phyloP scores from a whole-genome alignment of 768 basidiomycete genomes.

The Tricholoma flavovirens region DNA sequence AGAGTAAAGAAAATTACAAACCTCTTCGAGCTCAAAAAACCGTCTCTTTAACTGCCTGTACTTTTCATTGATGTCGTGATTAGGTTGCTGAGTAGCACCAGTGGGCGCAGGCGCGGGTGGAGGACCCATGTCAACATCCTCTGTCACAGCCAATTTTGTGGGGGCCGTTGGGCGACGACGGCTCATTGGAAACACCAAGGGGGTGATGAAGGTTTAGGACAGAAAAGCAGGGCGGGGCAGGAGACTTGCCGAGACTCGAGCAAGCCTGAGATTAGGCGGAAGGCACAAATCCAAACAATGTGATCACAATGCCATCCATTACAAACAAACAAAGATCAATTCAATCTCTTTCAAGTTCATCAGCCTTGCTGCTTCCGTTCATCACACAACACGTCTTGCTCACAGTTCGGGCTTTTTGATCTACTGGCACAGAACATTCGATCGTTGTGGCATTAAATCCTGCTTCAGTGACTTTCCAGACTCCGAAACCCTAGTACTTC shows the following conservation, averaged over 20 bases:
- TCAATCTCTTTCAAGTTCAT: too few species aligned
- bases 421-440: too few species aligned
- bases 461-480: too few species aligned
- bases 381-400: neutral
- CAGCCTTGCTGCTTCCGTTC: too few species aligned
- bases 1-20: slow-evolving; percentile 28
- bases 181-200: slow-evolving; percentile 17
- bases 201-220: slow-evolving; percentile 24
- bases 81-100: slow-evolving; percentile 30
- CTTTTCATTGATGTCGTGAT: slow-evolving; percentile 51
- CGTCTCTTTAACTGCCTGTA: slow-evolving; percentile 60
- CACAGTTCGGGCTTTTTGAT: too few species aligned
- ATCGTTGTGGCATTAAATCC: too few species aligned
- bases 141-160: slow-evolving; percentile 35
- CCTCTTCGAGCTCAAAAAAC: slow-evolving; percentile 67
- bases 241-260: slow-evolving; percentile 28
- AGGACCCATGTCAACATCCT: slow-evolving; percentile 48
- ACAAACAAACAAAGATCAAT: slow-evolving; percentile 28
- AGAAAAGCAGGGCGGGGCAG: slow-evolving; percentile 20
- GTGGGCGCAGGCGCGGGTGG: slow-evolving; percentile 33
- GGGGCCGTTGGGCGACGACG: slow-evolving; percentile 19
- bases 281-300: slow-evolving; percentile 33
- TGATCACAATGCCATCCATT: slow-evolving; percentile 37
- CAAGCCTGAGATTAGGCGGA: slow-evolving; percentile 21
- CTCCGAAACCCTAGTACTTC: slow-evolving; percentile 23